Base-by-base conservation (phyloP, 75 land plant species). In the Gnetum montanum region DNA sequence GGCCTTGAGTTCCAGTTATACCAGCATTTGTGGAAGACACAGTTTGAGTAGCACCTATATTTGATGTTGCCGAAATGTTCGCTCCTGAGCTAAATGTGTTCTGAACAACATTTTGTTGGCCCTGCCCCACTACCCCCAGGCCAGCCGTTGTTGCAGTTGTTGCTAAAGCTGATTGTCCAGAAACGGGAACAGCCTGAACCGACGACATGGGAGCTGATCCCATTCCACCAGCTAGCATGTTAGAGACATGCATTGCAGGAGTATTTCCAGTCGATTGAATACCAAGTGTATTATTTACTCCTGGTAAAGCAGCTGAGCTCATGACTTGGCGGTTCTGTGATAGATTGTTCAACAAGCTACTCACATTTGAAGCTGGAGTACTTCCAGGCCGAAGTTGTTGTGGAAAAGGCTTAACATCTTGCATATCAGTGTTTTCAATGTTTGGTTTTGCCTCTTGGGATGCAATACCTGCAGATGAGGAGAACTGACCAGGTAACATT, bases 261-360 rank as follows among this genome's bases (percentile, higher is more conserved):
- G 57, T 61, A 60, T 59, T 70, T 29, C 83, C 76, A 43, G 71
- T 73, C 31, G 83, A 64, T 15, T 46, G 78, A 16, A 73, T 53
- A 16, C 82, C 77, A 8, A 84, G 59, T 25, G 83, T 65, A 57
- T 52, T 65, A 57, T 52, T 65, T 57, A 67, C 76, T 46, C 75
- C 85, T 43, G 74, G 34, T 13, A 81, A 60, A 59, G 79, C 58
- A 12, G 80, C 75, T 33, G 81, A 57, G 49, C 66, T 57, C 59
- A 84, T 69, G 5, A 64, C 74, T 37, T 72, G 77, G 26, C 77
- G 77, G 36, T 65, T 71, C 53, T 78, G 85, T 44, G 91, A 83
- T 13, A 83, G 61, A 45, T 71, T 77, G 50, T 80, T 79, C 30
- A 80, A 58, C 34, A 88, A 68, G 49, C 34, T 79, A 46, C n/a